Evolutionary conservation across 805 yeast genomes (phyloP), one percentile per base, ranked within the genome.

Genomic region (Cyberlindnera amylophila): DNA sequence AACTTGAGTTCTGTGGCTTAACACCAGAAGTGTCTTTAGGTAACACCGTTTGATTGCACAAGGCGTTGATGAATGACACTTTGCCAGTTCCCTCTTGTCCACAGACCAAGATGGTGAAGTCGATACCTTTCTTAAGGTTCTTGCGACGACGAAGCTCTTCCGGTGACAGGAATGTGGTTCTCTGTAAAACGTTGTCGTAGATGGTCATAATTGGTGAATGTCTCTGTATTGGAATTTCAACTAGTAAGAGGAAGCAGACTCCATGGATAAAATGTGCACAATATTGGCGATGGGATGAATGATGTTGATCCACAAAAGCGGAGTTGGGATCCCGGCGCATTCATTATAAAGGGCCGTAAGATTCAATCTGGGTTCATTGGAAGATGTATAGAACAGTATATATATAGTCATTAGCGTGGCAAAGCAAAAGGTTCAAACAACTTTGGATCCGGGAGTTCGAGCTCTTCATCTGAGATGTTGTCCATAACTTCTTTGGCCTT

Each of bases 11-110:
- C 30, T 51, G 53, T 2, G 71, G 64, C 26, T 62, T 64, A 24
- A 50, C 46, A 5, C 29, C 50, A 1, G 30, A 26, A 1, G 54
- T 45, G 31, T 56, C 51, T 39, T 54, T 61, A n/a, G 39, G 35
- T 16, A 67, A 53, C 10, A 76, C 77, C 30, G 65, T 64, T 45
- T 72, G 68, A 43, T 72, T 75, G 61, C 87, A 77, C 47, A 86
- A 66, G 40, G 84, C 74, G 63, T 82, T 82, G 58, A 86, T 65
- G 57, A 86, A 85, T 1, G 90, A 75, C 23, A 83, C 74, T 54
- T 85, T 81, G 3, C 95, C 95, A 6, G 82, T 71, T 3, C 90
- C 90, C 58, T 78, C 73, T 45, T 79, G 78, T 4, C 95, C 95
- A 39, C 79, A 74, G 14, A 84, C 77, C 73, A 86, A 72, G 44